Evolutionary conservation across 495 filamentous ascomycete genomes (phyloP), one percentile per base, ranked within the genome.

Genomic region (Glutinoglossum americanum): DNA sequence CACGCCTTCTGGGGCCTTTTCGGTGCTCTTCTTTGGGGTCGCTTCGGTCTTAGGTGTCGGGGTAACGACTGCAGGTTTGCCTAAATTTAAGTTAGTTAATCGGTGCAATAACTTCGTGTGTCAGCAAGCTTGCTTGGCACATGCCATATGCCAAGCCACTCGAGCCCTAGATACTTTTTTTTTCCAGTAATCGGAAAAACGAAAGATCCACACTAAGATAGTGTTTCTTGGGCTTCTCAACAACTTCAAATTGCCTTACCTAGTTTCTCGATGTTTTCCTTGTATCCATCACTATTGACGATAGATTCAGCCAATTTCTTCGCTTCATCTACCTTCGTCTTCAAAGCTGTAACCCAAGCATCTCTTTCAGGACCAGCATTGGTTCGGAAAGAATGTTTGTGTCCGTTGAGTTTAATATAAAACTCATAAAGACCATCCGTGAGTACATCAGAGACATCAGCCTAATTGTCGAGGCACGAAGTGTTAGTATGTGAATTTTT

Each of bases 321-420:
- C 57, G 87, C 87, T 70, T 89, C 87, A 30, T 74, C 72, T 55
- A 79, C 71, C 80, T 88, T 87, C 59, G 75, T 66, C 76, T 87
- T 84, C 58, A 93, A 67, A 56, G 84, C 79, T 57, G 76, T 78
- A 60, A 93, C 74, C 90, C 90, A 98, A 74, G 80, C 84, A 68
- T 94, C 86, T 66, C 92, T 89, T 72, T 96, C 92, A 55, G 76
- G 71, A 35, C 76, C 64, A 62, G 63, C 82, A 60, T 74, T 63
- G 53, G 87, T 83, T 78, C 93, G 84, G 80, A 95, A 90, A 54
- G 76, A 76, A 76, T 93, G 85, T 82, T 94, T 89, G 68, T 90
- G 83, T 61, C 84, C 84, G 71, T 81, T 79, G 65, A 84, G 71
- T 66, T 80, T 85, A 78, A 96, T 84, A 64, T 74, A 69, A 76